Base-by-base conservation (phyloP, 805 yeast species). In the Kuraishia piskuri region DNA sequence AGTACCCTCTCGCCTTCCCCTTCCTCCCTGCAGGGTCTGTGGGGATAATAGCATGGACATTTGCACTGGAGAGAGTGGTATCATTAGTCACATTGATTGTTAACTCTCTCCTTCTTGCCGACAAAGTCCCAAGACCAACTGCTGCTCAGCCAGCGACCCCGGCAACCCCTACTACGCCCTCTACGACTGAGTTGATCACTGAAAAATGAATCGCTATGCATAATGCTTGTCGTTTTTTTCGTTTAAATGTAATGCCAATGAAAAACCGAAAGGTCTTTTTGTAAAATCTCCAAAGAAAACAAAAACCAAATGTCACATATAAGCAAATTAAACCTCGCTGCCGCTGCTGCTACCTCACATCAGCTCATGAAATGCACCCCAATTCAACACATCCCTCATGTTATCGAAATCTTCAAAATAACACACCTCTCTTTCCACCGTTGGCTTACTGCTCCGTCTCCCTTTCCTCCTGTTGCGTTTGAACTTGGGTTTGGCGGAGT, bases 1-100 rank as follows among this genome's bases (percentile, higher is more conserved):
- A 82, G 56, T 79, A 84, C 76, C 52, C 75, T 1, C 64, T 87
- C 50, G 77, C 87, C n/a, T 68, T 86, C 49, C 90, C 91, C 1
- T 78, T 80, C 51, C 77, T 84, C n/a, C 77, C 79, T 0, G 63
- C 68, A 20, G 89, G 90, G 12, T 76, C 86, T 0, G 72, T 86
- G 20, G 86, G 89, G 1, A 74, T 80, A 48, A 73, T 80, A 6
- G 68, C 74, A 4, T 82, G 86, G 88, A 73, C 78, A 66, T 78
- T 73, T 59, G 68, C 75, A 48, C 47, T 66, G 17, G 61, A 62
- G 22, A 56, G 59, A 24, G 53, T 67, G 21, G 49, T 64, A 46
- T 44, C 56, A 53, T 58, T 65, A 6, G 53, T 66, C 12, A 62
- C 63, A 24, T 63, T 64, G 53, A 57, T 68, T 22, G 20, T 66